Evolutionary conservation across 1,284 basidiomycete species (phyloP), one percentile per base, ranked within the genome.

Genomic region (Marasmius oreades): DNA sequence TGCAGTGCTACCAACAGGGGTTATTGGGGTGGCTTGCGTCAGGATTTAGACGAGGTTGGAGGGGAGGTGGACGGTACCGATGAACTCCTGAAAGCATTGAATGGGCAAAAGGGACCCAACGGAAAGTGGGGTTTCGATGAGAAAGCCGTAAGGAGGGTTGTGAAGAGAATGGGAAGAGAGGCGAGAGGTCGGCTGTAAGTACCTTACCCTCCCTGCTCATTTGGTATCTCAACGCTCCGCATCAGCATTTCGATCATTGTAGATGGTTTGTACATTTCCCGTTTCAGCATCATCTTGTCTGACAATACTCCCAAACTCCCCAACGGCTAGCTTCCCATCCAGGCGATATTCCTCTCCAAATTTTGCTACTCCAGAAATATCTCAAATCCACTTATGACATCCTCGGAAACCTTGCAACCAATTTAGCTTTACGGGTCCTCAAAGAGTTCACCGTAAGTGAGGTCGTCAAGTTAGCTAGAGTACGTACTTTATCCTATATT

Each of bases 291-390:
- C 10, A 52, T 24, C 33, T 7, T 51, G 48, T 33, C 51, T 61
- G 24, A 37, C 46, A 50, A 54, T 26, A 55, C n/a, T n/a, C n/a
- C n/a, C n/a, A n/a, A n/a, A n/a, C 34, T 28, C 51, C 45, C 24
- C 26, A 16, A 37, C 52, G 44, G 53, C 44, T 61, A 84, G 84
- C 86, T 10, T 83, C 84, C 68, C 75, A 89, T 61, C 90, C 90
- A 0, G 89, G 88, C 37, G 90, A 92, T 63, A 90, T 92, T 45
- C 81, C 81, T 7, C 77, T 85, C 33, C 90, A 84, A 69, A 92
- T 94, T 48, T 77, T 88, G 0, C 79, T 93, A 5, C 80, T 96
- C 18, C 84, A 94, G 68, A 90, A 90, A 69, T 93, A 94, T 63
- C 80, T 84, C 46, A 84, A 81, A 62, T 86, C 85, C 22, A 89